These are phyloP conservation scores for Candida tunisiensis DNA, from an alignment of 1,139 yeast genomes.

Conservation along the genomic window DNA sequence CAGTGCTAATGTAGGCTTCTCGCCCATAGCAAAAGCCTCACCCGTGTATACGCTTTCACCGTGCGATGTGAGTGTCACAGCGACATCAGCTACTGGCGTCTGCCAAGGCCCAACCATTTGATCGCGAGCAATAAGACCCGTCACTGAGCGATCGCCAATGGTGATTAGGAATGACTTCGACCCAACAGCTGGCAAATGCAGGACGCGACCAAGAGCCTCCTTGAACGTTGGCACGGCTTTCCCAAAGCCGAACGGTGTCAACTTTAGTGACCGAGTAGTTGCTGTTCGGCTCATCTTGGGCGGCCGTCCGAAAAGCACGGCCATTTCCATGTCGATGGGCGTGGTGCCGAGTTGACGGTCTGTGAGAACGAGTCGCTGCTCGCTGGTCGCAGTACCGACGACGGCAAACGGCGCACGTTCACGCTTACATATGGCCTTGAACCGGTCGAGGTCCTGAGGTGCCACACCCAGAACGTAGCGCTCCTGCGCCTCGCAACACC, in stretches of 20 bases:
- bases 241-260: conserved; percentile 32
- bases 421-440: conserved; percentile 71
- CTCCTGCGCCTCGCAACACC: conserved; percentile 99
- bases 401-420: conserved; percentile 96
- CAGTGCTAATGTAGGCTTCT: conserved; percentile 80
- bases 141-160: conserved; percentile 92
- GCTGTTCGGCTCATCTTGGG: conserved; percentile 89
- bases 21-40: conserved; percentile 97
- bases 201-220: conserved; percentile 68
- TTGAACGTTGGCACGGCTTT: conserved; percentile 8
- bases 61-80: conserved; percentile 83
- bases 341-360: conserved; percentile 62
- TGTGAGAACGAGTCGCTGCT: conserved; percentile 63
- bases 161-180: conserved; percentile 91
- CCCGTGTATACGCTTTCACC: conserved; percentile 72
- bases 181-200: conserved; percentile 87
- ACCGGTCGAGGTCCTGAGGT: conserved; percentile 55
- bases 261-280: conserved; percentile 38
- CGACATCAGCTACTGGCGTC: conserved; percentile 98
- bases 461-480: conserved; percentile 91
- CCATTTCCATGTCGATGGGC: conserved; percentile 94
- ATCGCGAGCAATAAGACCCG: conserved; percentile 94
- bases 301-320: conserved; percentile 91
- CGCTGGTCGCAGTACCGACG: conserved; percentile 87
- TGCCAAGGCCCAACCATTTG: conserved; percentile 99